phyloP scores from a whole-genome alignment of 1,284 basidiomycete species.

The Phellopilus nigrolimitatus region DNA sequence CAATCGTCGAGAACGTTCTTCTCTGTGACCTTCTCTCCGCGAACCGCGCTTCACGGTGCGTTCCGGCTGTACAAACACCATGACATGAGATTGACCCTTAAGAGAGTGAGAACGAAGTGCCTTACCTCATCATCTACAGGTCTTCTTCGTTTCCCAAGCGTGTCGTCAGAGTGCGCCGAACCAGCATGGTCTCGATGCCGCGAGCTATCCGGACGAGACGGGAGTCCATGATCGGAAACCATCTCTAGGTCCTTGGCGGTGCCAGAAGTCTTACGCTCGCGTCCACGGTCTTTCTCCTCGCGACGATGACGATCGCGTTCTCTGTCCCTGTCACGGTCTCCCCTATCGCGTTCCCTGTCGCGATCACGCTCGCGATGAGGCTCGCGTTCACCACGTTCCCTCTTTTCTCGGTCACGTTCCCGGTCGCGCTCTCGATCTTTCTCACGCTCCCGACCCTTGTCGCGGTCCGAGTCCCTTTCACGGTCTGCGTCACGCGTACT shows the following conservation, averaged over 20 bases:
- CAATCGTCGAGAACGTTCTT: constrained; percentile 60
- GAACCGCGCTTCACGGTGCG: constrained; percentile 67
- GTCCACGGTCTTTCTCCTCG: constrained; percentile 28
- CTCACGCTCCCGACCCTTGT: constrained; percentile 35
- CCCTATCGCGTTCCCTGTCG: constrained; percentile 36
- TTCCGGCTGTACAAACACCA: constrained; percentile 46
- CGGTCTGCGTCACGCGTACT: constrained; percentile 33
- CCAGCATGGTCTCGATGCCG: constrained; percentile 41
- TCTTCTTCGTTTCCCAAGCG: constrained; percentile 64
- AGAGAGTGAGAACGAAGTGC: constrained; percentile 20
- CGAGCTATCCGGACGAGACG: constrained; percentile 52
- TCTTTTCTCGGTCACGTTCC: constrained; percentile 34
- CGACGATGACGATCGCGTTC: constrained; percentile 38
- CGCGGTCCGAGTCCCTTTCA: constrained; percentile 37
- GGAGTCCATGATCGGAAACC: constrained; percentile 48
- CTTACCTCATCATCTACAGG: constrained; percentile 65
- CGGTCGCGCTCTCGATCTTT: constrained; percentile 38
- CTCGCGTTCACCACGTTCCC: constrained; percentile 31
- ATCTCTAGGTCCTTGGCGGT: constrained; percentile 23
- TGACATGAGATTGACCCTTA: neutral
- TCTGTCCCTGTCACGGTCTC: constrained; percentile 38
- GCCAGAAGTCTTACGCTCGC: constrained; percentile 35
- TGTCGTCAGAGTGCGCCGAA: constrained; percentile 38
- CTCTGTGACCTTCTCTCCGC: constrained; percentile 69
- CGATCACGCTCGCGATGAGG: constrained; percentile 34